phyloP scores from a whole-genome alignment of 495 filamentous ascomycete species.

The Daldinia concentrica region DNA sequence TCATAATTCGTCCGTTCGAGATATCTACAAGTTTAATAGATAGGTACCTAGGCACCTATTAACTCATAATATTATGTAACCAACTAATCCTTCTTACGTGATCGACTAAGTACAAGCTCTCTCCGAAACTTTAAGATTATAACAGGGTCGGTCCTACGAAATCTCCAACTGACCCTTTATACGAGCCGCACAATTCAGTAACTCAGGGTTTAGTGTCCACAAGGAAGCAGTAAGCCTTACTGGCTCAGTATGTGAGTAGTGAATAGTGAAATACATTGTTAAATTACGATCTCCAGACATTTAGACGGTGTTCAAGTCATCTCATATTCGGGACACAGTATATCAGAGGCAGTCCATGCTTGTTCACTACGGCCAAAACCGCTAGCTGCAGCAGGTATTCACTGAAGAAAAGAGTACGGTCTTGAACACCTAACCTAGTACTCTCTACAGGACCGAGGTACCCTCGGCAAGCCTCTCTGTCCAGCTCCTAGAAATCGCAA shows the following conservation, averaged over 20 bases:
- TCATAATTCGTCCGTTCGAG: background rate
- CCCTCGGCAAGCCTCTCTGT: background rate
- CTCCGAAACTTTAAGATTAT: background rate
- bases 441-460: background rate
- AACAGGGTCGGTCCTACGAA: background rate
- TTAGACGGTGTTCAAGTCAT: background rate
- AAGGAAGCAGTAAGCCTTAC: background rate
- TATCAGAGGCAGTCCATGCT: background rate
- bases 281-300: background rate
- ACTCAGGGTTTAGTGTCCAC: background rate
- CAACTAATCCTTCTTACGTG: background rate
- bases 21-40: too few species aligned
- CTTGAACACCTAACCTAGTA: background rate
- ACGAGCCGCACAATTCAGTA: background rate
- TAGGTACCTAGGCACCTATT: too few species aligned
- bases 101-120: too few species aligned
- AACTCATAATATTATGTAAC: too few species aligned
- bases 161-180: background rate
- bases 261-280: background rate
- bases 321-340: background rate
- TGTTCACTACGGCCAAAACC: background rate
- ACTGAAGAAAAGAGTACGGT: background rate
- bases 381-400: background rate
- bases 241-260: background rate
- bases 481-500: slow-evolving; percentile 26